These are phyloP conservation scores for Microdochium bolleyi DNA, from an alignment of 2,329 filamentous ascomycete species.

Conservation along the genomic window DNA sequence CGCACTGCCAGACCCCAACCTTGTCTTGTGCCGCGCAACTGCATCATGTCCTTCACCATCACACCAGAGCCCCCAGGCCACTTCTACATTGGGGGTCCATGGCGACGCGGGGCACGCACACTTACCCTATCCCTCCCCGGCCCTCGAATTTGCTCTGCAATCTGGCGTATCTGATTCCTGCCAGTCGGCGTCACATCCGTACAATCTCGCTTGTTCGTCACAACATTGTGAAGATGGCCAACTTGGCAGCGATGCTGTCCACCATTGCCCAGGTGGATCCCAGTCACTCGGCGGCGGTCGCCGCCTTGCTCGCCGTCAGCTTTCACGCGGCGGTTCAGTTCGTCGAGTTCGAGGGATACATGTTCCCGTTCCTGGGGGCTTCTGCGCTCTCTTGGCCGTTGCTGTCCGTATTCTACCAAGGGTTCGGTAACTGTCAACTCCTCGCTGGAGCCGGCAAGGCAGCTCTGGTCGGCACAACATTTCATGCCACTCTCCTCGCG, in stretches of 20 bases:
- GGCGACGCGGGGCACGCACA: too few species aligned
- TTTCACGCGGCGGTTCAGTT: not conserved
- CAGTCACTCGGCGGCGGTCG: not conserved
- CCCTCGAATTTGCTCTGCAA: too few species aligned
- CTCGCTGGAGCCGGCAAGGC: not conserved
- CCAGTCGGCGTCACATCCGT: too few species aligned
- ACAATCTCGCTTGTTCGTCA: too few species aligned
- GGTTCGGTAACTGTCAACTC: not conserved
- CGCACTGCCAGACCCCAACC: too few species aligned
- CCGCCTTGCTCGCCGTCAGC: not conserved
- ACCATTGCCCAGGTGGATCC: not conserved
- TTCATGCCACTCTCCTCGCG: constrained; percentile 10
- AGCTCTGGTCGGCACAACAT: constrained; percentile 1
- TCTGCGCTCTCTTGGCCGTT: not conserved
- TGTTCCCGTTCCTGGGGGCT: constrained; percentile 1
- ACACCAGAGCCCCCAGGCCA: too few species aligned
- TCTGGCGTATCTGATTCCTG: too few species aligned
- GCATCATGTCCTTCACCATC: too few species aligned
- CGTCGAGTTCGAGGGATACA: not conserved
- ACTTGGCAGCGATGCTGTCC: not conserved
- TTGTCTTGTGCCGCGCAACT: too few species aligned
- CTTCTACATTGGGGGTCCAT: too few species aligned
- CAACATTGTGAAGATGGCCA: not conserved
- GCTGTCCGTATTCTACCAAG: not conserved
- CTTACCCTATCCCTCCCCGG: too few species aligned